A percentile compares a stretch with the other conserved stretches of the same genome.
phyloP scores from a whole-genome alignment of 495 filamentous ascomycete species.

The Physcia stellaris region DNA sequence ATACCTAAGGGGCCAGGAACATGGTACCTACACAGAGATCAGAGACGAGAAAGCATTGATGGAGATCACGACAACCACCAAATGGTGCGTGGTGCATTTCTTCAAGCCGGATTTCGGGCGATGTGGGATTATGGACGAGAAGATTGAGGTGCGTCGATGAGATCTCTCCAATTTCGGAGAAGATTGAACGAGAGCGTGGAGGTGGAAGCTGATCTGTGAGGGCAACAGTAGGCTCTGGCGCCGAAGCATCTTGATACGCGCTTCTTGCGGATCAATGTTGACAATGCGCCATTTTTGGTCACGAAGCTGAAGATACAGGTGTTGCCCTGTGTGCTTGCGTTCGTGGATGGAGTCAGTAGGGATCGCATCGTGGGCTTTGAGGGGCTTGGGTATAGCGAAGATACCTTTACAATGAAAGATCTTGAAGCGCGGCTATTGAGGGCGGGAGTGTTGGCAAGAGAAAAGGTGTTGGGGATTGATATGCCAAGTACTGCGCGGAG shows the following conservation, averaged over 20 bases:
- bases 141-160: conserved; percentile 32
- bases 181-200: neutral
- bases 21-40: conserved; percentile 44
- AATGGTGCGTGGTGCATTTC: conserved; percentile 61
- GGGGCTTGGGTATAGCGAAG: conserved; percentile 44
- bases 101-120: conserved; percentile 60
- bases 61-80: conserved; percentile 51
- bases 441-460: conserved; percentile 43
- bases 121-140: conserved; percentile 55
- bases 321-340: conserved; percentile 62
- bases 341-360: conserved; percentile 50
- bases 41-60: conserved; percentile 52
- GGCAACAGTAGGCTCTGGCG: conserved; percentile 32
- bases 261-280: conserved; percentile 56
- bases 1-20: conserved; percentile 18
- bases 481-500: conserved; percentile 14
- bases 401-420: conserved; percentile 47
- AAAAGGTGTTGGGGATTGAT: conserved; percentile 33
- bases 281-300: conserved; percentile 60
- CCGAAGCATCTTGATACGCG: conserved; percentile 52
- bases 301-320: conserved; percentile 56
- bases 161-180: neutral
- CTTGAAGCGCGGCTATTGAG: conserved; percentile 50
- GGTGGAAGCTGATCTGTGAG: conserved; percentile 2
- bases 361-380: conserved; percentile 68